A percentile compares a stretch with the other conserved stretches of the same genome.
Conservation (phyloP, 805 yeast species). For the Schizosaccharomyces pombe region DNA sequence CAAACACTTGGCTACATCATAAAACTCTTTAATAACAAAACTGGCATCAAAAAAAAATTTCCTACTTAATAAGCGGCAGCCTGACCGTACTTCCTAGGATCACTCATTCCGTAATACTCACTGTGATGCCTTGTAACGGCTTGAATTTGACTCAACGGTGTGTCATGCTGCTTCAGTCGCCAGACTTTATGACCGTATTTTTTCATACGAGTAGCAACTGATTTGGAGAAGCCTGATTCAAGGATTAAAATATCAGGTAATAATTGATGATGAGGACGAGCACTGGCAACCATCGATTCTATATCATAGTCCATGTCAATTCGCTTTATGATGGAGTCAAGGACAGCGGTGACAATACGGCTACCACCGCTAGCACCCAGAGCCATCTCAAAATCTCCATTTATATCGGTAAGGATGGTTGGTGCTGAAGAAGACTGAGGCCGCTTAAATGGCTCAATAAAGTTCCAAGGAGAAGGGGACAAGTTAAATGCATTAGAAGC, state of each 20-base stretch:
- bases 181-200: neutral
- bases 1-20: no score
- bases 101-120: neutral
- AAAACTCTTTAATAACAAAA: no score
- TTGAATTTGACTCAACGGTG: neutral
- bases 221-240: slow-evolving; percentile 19
- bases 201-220: neutral
- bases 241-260: slow-evolving; percentile 44
- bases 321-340: slow-evolving; percentile 52
- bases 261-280: slow-evolving; percentile 75
- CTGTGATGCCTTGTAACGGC: neutral
- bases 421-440: slow-evolving; percentile 76
- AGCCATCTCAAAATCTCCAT: slow-evolving; percentile 32
- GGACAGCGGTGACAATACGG: slow-evolving; percentile 55
- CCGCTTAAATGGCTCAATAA: slow-evolving; percentile 47
- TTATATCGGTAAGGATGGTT: slow-evolving; percentile 28
- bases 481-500: slow-evolving; percentile 54
- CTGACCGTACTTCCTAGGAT: neutral
- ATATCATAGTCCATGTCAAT: slow-evolving; percentile 36
- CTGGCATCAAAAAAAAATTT: no score
- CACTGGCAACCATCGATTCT: slow-evolving; percentile 48
- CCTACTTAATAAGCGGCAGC: neutral
- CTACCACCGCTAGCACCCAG: slow-evolving; percentile 94
- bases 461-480: slow-evolving; percentile 60
- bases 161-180: neutral